Conservation (phyloP, 2,329 filamentous ascomycete species). For the Cladosporium phlei region DNA sequence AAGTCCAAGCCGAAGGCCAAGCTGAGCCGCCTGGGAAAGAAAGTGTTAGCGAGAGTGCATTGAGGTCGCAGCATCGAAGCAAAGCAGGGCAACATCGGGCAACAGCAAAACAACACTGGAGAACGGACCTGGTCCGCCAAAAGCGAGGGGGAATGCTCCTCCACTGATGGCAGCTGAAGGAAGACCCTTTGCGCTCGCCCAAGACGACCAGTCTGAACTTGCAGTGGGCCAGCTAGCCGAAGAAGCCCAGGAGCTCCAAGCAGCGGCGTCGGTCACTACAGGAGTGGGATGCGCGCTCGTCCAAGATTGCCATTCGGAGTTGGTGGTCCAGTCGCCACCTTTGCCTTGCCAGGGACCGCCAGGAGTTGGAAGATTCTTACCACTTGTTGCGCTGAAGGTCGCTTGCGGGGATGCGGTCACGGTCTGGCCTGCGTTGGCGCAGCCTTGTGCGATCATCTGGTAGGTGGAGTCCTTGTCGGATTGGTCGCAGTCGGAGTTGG, state of each 20-base stretch:
- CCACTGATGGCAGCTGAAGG: constrained; percentile 1
- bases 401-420: constrained; percentile 23
- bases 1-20: constrained; percentile 22
- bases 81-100: constrained; percentile 13
- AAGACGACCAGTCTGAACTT: constrained; percentile 20
- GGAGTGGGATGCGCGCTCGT: constrained; percentile 11
- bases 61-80: constrained; percentile 1
- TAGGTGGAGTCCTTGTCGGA: constrained; percentile 24
- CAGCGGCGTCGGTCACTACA: constrained; percentile 6
- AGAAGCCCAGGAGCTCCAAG: constrained; percentile 8
- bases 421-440: constrained; percentile 25
- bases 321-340: constrained; percentile 7
- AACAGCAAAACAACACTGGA: constrained; percentile 7
- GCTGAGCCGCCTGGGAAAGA: constrained; percentile 16
- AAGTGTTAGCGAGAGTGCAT: not conserved
- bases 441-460: constrained; percentile 26
- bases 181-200: constrained; percentile 20
- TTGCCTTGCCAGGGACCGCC: constrained; percentile 6
- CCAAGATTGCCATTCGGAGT: constrained; percentile 11
- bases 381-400: constrained; percentile 24
- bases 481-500: constrained; percentile 20
- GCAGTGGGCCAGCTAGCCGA: constrained; percentile 18
- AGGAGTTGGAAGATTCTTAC: constrained; percentile 11
- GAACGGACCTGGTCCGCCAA: constrained; percentile 11
- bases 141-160: constrained; percentile 14